Percentiles rank a stretch among this genome's conserved stretches.
These are phyloP conservation scores for Aspergillus incahuasiensis DNA, from an alignment of 495 filamentous ascomycete species.

Conservation along the genomic window DNA sequence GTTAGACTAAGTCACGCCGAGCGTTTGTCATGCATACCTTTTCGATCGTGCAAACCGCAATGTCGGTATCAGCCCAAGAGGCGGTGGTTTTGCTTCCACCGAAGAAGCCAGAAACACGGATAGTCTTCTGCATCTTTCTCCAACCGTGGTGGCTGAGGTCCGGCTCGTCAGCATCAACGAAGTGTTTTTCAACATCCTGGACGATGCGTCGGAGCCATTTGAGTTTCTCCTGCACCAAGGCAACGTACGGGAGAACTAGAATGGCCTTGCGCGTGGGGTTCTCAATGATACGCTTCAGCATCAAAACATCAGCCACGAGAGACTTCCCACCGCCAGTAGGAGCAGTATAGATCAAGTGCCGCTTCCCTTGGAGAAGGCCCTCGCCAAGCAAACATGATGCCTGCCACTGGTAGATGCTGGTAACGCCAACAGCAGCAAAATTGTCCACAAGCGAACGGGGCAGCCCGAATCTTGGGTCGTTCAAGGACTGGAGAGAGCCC, in stretches of 20 bases:
- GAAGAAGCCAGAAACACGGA: constrained; percentile 70
- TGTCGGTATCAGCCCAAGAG: constrained; percentile 71
- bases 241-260: constrained; percentile 76
- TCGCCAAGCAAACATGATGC: constrained; percentile 68
- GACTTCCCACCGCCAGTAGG: constrained; percentile 82
- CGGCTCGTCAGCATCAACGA: constrained; percentile 24
- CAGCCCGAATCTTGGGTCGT: constrained; percentile 62
- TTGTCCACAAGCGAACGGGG: constrained; percentile 58
- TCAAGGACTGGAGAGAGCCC: constrained; percentile 58
- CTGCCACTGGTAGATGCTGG: constrained; percentile 76
- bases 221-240: constrained; percentile 78
- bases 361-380: constrained; percentile 60
- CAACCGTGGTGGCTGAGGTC: constrained; percentile 27
- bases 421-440: constrained; percentile 59
- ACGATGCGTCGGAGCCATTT: constrained; percentile 70
- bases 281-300: constrained; percentile 67
- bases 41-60: constrained; percentile 79
- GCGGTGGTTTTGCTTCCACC: constrained; percentile 62
- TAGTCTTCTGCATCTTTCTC: constrained; percentile 31
- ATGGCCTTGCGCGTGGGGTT: constrained; percentile 65
- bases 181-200: constrained; percentile 52
- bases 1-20: neutral
- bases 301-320: constrained; percentile 69
- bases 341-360: constrained; percentile 77
- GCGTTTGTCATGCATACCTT: constrained; percentile 49